Evolutionary conservation across 306 rosid genomes (phyloP), one percentile per base, ranked within the genome.

Genomic region (Fragaria vesca): DNA sequence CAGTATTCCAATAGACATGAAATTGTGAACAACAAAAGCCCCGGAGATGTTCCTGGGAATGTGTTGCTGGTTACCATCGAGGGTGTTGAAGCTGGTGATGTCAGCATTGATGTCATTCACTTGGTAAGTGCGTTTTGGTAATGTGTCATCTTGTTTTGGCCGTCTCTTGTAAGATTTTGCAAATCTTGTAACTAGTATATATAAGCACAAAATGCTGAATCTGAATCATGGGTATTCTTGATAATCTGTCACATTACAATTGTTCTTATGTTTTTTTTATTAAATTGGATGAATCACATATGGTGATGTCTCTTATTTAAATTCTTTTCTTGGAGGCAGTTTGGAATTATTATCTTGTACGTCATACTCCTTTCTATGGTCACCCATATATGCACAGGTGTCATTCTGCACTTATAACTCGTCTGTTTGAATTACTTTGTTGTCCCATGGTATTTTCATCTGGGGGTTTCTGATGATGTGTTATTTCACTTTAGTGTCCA

Each of bases 11-110:
- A 93, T 69, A 89, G 98, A 75, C 94, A 91, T 58, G 98, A 93
- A 83, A 91, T 93, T 79, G 98, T 93, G 75, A 91, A 93, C 91
- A 91, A 93, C 81, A 93, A 93, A 87, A 88, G 97, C 83, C 98
- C 98, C 0, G 97, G 98, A 60, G 98, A 93, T 84, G 88, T 91
- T 80, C 97, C 98, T 6, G 98, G 98, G 82, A 93, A 93, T 84
- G 98, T 93, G 80, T 88, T 93, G 83, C 80, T 93, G 82, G 98
- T 91, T 52, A 93, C 98, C 43, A 91, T 91, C 30, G 98, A 93
- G 85, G 97, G 98, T 1, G 94, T 93, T 73, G 98, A 93, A 83
- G 98, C 97, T 34, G 98, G 97, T 24, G 98, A 93, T 54, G 98
- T 93, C 80, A 91, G 97, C 94, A 93, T 93, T 78, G 98, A 93